Evolutionary conservation across 805 yeast genomes (phyloP).

Genomic region (Cyberlindnera maritima): DNA sequence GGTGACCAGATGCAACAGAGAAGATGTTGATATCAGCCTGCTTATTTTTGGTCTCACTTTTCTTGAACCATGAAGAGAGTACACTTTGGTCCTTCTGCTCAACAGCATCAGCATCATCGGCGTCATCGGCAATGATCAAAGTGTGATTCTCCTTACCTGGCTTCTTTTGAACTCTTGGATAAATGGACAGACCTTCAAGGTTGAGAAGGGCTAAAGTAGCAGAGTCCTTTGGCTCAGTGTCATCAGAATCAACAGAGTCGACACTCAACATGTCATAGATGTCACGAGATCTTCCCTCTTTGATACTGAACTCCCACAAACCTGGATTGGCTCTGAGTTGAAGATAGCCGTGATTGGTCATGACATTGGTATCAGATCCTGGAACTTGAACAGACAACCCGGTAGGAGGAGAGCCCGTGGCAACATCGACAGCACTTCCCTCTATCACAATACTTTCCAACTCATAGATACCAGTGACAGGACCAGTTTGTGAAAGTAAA

Average conservation of each 20-base stretch:
- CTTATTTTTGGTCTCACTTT: slow-evolving; percentile 5
- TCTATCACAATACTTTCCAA: slow-evolving; percentile 61
- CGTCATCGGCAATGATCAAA: slow-evolving; percentile 16
- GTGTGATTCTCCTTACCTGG: slow-evolving; percentile 35
- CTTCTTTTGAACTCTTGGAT: slow-evolving; percentile 44
- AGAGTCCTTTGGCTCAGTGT: slow-evolving; percentile 8
- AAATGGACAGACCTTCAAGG: slow-evolving; percentile 44
- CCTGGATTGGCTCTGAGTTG: slow-evolving; percentile 80
- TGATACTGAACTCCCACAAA: slow-evolving; percentile 51
- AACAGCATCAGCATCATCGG: slow-evolving; percentile 9
- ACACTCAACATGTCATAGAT: slow-evolving; percentile 40
- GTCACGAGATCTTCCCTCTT: slow-evolving; percentile 39
- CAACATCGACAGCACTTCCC: slow-evolving; percentile 57
- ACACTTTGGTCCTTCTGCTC: slow-evolving; percentile 14
- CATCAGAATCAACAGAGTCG: slow-evolving; percentile 15
- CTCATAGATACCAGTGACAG: slow-evolving; percentile 44
- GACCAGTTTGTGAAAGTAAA: slow-evolving; percentile 34
- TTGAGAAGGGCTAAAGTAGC: slow-evolving; percentile 37
- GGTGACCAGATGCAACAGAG: slow-evolving; percentile 78
- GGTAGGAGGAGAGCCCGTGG: slow-evolving; percentile 21
- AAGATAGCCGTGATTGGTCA: slow-evolving; percentile 81
- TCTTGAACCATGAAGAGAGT: slow-evolving; percentile 14
- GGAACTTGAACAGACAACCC: slow-evolving; percentile 25
- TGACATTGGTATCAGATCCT: slow-evolving; percentile 58
- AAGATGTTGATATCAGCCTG: slow-evolving; percentile 75